These are phyloP conservation scores for Suillus sp. DNA, from an alignment of 768 basidiomycete species.

Conservation along the genomic window DNA sequence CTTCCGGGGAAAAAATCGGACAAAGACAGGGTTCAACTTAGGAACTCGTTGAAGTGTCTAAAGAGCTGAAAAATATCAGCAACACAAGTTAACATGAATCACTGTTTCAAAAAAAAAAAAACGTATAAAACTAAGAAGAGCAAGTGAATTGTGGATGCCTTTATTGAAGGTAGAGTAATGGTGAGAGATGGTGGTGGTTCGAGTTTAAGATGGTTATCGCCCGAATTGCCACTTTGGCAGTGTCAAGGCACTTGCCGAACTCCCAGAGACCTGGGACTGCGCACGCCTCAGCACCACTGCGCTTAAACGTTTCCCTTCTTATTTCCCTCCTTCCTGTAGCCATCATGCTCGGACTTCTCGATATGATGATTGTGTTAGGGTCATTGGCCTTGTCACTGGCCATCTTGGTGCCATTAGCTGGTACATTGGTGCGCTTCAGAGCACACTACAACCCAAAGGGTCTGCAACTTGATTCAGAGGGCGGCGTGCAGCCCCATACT, in stretches of 20 bases:
- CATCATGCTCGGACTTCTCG: constrained; percentile 38
- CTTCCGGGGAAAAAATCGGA: background rate
- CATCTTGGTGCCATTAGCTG: constrained; percentile 62
- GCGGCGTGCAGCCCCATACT: constrained; percentile 72
- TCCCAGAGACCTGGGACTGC: constrained; percentile 14
- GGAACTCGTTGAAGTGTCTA: background rate
- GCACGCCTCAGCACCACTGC: background rate
- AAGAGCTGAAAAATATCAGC: background rate
- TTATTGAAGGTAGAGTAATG: background rate
- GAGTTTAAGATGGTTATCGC: constrained; percentile 29
- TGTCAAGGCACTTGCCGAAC: constrained; percentile 34
- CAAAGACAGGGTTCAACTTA: background rate
- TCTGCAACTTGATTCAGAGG: constrained; percentile 77
- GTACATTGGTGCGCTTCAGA: constrained; percentile 73
- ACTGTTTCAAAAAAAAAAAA: background rate
- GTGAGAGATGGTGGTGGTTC: constrained; percentile 33
- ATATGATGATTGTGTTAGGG: constrained; percentile 43
- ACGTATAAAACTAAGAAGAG: background rate
- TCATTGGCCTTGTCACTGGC: constrained; percentile 56
- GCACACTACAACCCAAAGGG: constrained; percentile 88
- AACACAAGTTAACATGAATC: background rate
- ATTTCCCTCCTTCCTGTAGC: constrained; percentile 10
- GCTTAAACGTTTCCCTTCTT: background rate
- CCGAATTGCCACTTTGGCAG: constrained; percentile 24
- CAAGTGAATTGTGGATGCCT: background rate